phyloP scores from a whole-genome alignment of 2,329 filamentous ascomycete genomes.

The Helicocarpus griseus region DNA sequence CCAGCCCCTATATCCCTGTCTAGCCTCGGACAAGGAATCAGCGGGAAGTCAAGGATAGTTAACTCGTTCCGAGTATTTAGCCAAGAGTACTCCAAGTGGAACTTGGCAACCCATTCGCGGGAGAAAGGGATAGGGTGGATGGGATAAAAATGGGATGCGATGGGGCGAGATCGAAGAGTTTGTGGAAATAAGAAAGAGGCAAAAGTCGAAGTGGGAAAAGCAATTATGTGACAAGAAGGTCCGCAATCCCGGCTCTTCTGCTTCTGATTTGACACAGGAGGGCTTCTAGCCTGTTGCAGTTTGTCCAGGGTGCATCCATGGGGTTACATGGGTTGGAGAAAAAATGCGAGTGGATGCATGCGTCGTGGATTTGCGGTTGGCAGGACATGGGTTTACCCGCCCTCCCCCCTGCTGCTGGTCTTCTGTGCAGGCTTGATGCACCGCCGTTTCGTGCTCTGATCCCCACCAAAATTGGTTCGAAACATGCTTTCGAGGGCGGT shows the following conservation, averaged over 20 bases:
- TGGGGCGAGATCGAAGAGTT: background rate
- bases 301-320: background rate
- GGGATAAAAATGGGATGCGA: background rate
- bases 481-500: background rate
- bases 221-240: background rate
- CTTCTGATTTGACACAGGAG: background rate
- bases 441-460: background rate
- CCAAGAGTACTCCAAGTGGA: background rate
- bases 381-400: background rate
- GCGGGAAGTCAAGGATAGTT: conserved; percentile 14
- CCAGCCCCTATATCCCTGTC: conserved; percentile 6
- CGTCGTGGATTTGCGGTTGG: too few species aligned
- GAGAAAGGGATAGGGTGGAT: too few species aligned
- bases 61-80: background rate
- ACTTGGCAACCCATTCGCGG: background rate
- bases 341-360: too few species aligned
- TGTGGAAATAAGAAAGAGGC: background rate
- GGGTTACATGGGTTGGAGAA: background rate
- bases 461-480: background rate
- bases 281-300: background rate
- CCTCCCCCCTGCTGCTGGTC: background rate
- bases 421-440: background rate
- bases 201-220: background rate
- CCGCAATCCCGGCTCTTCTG: background rate
- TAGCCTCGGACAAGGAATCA: conserved; percentile 15